Percentiles rank a stretch among this genome's conserved stretches.
Conservation (phyloP, 1,284 basidiomycete species). For the Heterobasidion occidentale region DNA sequence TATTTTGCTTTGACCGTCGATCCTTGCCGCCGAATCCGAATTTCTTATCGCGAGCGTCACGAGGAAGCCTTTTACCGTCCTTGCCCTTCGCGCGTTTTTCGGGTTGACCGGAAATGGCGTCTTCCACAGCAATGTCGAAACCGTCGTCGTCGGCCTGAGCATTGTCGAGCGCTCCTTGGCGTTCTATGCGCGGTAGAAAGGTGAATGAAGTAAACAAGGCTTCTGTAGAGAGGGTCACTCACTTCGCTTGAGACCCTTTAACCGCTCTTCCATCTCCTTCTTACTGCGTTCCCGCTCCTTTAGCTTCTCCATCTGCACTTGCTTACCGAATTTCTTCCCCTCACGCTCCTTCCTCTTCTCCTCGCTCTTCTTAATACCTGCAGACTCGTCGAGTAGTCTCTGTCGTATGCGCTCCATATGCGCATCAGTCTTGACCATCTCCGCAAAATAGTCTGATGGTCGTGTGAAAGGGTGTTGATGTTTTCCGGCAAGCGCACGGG, state of each 20-base stretch:
- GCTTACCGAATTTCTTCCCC: slow-evolving; percentile 97
- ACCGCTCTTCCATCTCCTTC: slow-evolving; percentile 81
- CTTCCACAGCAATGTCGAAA: slow-evolving; percentile 82
- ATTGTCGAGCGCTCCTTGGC: slow-evolving; percentile 77
- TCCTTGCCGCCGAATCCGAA: slow-evolving; percentile 71
- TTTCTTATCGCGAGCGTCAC: slow-evolving; percentile 70
- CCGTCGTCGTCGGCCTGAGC: slow-evolving; percentile 61
- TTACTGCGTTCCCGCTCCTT: slow-evolving; percentile 67
- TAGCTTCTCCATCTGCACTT: slow-evolving; percentile 85
- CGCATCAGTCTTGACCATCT: slow-evolving; percentile 97
- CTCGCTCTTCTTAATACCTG: slow-evolving; percentile 87
- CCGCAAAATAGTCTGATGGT: slow-evolving; percentile 95
- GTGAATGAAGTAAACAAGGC: no score
- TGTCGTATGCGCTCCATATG: slow-evolving; percentile 98
- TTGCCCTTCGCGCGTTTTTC: slow-evolving; percentile 47
- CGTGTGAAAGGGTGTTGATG: slow-evolving; percentile 83
- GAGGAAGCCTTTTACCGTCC: slow-evolving; percentile 37
- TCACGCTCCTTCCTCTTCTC: slow-evolving; percentile 90
- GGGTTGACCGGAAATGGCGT: slow-evolving; percentile 63
- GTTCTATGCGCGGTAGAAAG: no score
- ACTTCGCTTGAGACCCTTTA: slow-evolving; percentile 88
- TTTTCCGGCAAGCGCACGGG: slow-evolving; percentile 67
- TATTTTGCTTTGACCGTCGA: slow-evolving; percentile 74
- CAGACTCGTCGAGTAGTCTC: slow-evolving; percentile 82
- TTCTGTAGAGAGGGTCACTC: no score